Percentiles rank a stretch among this genome's conserved stretches.
Conservation (phyloP, 1,284 basidiomycete species). For the Thecaphora frezii region DNA sequence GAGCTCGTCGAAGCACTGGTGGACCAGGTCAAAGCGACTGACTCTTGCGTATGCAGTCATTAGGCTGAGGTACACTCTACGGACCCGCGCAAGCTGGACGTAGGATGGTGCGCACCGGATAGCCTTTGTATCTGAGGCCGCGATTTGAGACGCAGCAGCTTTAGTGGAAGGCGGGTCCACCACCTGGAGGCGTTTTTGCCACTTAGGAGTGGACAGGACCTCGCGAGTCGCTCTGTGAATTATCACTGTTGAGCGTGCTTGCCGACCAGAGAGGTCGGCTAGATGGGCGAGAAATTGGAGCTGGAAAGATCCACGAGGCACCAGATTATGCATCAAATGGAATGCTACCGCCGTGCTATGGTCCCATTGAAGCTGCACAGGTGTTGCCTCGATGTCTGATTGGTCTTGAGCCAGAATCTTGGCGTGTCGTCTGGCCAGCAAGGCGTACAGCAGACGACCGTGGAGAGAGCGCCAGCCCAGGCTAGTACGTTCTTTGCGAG, state of each 20-base stretch:
- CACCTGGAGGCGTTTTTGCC: neutral
- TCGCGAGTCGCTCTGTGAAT: neutral
- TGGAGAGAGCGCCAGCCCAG: neutral
- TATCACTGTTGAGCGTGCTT: neutral
- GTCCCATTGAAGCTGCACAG: neutral
- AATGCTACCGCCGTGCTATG: neutral
- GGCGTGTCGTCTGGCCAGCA: neutral
- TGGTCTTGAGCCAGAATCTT: neutral
- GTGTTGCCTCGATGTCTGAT: too few relatives aligned
- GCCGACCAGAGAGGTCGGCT: neutral
- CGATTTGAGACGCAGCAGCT: neutral
- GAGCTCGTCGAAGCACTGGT: conserved; percentile 12
- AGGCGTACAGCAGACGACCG: neutral
- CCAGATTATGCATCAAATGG: neutral
- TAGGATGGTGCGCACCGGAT: neutral
- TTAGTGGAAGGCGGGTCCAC: too few relatives aligned
- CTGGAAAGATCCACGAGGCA: neutral
- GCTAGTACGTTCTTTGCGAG: neutral
- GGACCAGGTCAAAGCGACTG: conserved; percentile 6
- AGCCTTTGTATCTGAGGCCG: too few relatives aligned
- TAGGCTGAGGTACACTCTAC: conserved; percentile 2
- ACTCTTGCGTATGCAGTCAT: conserved; percentile 9
- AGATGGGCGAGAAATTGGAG: neutral
- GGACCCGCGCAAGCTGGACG: neutral
- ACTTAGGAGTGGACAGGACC: neutral